Base-by-base conservation (phyloP, 106 monocot species). In the Narthecium ossifragum region DNA sequence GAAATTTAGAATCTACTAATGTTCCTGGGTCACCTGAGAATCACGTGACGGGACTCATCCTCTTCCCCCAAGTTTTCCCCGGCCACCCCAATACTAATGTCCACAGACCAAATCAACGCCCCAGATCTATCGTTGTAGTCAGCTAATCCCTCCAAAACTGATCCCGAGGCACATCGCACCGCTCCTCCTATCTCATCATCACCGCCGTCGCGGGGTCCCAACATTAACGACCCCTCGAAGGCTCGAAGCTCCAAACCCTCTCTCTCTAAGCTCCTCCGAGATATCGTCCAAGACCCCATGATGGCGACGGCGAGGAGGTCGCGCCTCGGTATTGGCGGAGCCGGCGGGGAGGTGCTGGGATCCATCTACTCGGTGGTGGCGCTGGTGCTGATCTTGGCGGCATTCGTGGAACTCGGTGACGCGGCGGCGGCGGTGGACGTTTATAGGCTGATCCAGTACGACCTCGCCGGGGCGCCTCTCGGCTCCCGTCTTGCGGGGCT, bases 371-470 rank as follows among this genome's bases (percentile, higher is more conserved):
- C 85, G 8, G 64, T 78, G 25, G 30, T 89, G 25, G 70, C 80
- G 7, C 64, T 90, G 28, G 62, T 81, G 34, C 73, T 98, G 25
- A 67, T 98, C 33, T 64, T 98, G 40, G 69, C 88, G 47, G 87
- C 98, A 32, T 98, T 84, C 79, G 87, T 88, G 48, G 98, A 98
- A 77, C 84, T 98, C 47, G 86, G 91, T 58, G 91, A 84, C 51
- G 98, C 98, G 14, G 98, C 98, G 36, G 72, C 87, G 50, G 91
- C 78, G 40, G 87, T 98, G 59, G 81, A 91, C 79, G 98, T 98
- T 20, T 98, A 98, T 72, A 83, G 98, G 26, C 70, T 98, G 36
- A 88, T 98, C 57, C 98, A 98, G 72, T 98, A 91, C 72, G 98
- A 98, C 74, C 56, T 98, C 57, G 73, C 84, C 66, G 98, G 98